Evolutionary conservation across 108 stramenopile genomes (phyloP).

Genomic region (Pseudonitzschia pungens): DNA sequence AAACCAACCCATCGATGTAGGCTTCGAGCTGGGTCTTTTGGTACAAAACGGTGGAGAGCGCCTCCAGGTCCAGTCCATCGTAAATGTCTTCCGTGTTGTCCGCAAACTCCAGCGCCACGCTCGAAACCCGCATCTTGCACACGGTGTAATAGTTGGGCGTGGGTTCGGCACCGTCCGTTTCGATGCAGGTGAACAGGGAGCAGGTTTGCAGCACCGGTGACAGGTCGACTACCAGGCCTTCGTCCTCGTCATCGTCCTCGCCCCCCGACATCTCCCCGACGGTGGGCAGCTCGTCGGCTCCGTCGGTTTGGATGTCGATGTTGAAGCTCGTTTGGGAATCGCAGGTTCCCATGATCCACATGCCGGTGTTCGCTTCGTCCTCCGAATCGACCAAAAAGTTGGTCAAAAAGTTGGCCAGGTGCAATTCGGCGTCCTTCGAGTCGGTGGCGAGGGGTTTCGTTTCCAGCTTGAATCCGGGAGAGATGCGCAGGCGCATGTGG

Average conservation of each 20-base stretch:
- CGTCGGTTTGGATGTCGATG: slow-evolving; percentile 37
- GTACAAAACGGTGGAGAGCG: slow-evolving; percentile 45
- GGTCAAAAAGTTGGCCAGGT: too few species aligned
- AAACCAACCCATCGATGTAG: slow-evolving; percentile 35
- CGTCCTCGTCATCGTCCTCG: too few species aligned
- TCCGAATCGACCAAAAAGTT: not conserved
- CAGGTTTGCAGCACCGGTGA: slow-evolving; percentile 52
- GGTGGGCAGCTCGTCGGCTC: not conserved
- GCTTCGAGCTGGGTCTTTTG: slow-evolving; percentile 46
- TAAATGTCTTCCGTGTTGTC: slow-evolving; percentile 43
- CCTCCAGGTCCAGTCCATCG: slow-evolving; percentile 51
- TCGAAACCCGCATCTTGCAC: slow-evolving; percentile 45
- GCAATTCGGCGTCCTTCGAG: too few species aligned
- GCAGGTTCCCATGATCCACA: slow-evolving; percentile 49
- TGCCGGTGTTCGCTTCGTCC: slow-evolving; percentile 16
- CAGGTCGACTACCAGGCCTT: slow-evolving; percentile 30
- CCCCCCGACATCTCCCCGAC: slow-evolving; percentile 22
- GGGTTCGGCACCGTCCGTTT: slow-evolving; percentile 14
- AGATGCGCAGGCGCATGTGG: slow-evolving; percentile 41
- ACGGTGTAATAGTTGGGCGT: slow-evolving; percentile 25
- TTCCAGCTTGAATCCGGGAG: slow-evolving; percentile 48
- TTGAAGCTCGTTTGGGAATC: slow-evolving; percentile 40
- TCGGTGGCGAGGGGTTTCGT: slow-evolving; percentile 21
- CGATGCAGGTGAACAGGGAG: slow-evolving; percentile 51
- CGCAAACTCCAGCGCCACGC: slow-evolving; percentile 31